Conservation (phyloP, 495 filamentous ascomycete genomes). For the Penicillium salamii region DNA sequence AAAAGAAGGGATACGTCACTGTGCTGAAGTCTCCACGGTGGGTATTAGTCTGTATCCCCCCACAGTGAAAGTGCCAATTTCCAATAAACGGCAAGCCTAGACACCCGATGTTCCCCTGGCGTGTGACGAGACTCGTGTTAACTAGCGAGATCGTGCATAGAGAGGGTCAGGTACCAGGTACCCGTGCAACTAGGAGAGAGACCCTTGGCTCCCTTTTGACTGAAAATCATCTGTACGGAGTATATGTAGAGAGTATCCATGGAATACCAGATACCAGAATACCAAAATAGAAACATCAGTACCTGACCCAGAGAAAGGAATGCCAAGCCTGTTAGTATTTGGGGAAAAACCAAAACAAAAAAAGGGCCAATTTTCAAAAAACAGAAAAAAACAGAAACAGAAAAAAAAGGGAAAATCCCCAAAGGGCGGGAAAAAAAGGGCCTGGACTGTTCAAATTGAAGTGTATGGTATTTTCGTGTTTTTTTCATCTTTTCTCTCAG, state of each 20-base stretch:
- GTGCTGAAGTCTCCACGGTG: not conserved
- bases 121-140: not conserved
- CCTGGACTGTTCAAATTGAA: not conserved
- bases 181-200: conserved; percentile 11
- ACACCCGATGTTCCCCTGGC: not conserved
- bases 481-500: conserved; percentile 7
- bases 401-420: not conserved
- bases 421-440: not conserved
- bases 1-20: not conserved
- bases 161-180: conserved; percentile 20
- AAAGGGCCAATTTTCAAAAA: not conserved
- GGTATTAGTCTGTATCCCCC: too few species aligned
- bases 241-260: too few species aligned
- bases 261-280: too few species aligned
- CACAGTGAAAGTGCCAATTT: conserved; percentile 8
- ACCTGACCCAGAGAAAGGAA: not conserved
- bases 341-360: conserved; percentile 4
- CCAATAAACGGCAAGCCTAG: conserved; percentile 4
- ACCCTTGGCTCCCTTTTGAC: too few species aligned
- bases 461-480: not conserved
- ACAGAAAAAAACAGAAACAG: too few species aligned
- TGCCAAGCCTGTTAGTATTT: conserved; percentile 4
- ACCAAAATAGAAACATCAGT: not conserved
- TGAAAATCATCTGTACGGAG: too few species aligned
- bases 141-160: not conserved